Conservation (phyloP, 352 stramenopile species). For the Pseudoperonospora humuli region DNA sequence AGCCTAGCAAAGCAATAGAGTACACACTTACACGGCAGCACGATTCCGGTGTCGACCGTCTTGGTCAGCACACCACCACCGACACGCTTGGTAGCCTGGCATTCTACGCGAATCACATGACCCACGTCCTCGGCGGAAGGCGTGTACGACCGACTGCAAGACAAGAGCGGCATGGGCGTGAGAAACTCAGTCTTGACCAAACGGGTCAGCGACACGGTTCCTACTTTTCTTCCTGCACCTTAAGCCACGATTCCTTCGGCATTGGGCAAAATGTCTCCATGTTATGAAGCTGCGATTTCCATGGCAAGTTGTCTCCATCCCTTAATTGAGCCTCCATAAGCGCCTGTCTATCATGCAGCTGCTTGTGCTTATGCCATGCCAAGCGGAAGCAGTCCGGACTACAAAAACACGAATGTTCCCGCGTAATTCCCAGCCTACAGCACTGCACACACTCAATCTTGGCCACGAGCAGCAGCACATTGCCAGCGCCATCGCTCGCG, state of each 20-base stretch:
- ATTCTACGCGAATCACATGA: constrained; percentile 77
- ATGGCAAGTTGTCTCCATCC: constrained; percentile 23
- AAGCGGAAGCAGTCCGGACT: constrained; percentile 57
- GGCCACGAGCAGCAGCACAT: constrained; percentile 60
- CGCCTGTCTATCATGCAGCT: constrained; percentile 38
- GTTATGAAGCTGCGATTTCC: constrained; percentile 55
- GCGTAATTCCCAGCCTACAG: constrained; percentile 51
- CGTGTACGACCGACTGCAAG: constrained; percentile 55
- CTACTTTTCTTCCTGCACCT: constrained; percentile 64
- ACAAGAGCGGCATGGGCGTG: constrained; percentile 26
- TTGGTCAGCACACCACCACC: constrained; percentile 54
- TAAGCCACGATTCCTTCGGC: constrained; percentile 46
- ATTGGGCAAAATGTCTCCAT: constrained; percentile 48
- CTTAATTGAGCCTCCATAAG: constrained; percentile 14
- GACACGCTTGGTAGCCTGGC: constrained; percentile 50
- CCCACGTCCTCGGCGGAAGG: constrained; percentile 60
- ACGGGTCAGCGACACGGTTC: constrained; percentile 15
- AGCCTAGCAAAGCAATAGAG: constrained; percentile 17
- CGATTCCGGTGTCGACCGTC: constrained; percentile 76
- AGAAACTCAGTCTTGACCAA: constrained; percentile 24
- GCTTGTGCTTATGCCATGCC: constrained; percentile 60
- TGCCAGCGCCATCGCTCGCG: constrained; percentile 43
- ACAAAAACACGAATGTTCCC: constrained; percentile 66
- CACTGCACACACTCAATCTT: constrained; percentile 70
- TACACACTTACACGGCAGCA: constrained; percentile 71